A percentile compares a stretch with the other conserved stretches of the same genome.
Conservation (phyloP, 306 rosid species). For the Crotalaria pallida region DNA sequence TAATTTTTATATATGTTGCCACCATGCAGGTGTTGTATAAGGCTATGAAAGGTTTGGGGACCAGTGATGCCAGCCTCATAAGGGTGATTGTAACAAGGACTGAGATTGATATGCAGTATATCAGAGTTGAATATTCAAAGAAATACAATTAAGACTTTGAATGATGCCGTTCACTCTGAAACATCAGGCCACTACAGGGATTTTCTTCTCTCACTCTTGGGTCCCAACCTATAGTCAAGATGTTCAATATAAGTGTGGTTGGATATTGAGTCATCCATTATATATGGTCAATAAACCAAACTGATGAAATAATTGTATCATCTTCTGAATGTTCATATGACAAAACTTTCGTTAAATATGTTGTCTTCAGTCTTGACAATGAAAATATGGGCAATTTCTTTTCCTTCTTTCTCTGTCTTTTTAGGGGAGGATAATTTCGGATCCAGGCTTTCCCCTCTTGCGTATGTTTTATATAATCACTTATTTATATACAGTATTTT, state of each 20-base stretch:
- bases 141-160: slow-evolving; percentile 45
- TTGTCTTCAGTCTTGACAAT: no score
- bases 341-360: no score
- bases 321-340: no score
- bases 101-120: slow-evolving; percentile 70
- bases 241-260: neutral
- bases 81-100: slow-evolving; percentile 66
- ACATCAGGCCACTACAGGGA: slow-evolving; percentile 59
- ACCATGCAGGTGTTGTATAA: slow-evolving; percentile 46
- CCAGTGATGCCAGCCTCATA: slow-evolving; percentile 45
- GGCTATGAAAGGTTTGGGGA: slow-evolving; percentile 74
- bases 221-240: slow-evolving; percentile 39
- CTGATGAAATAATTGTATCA: no score
- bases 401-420: no score
- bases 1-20: neutral
- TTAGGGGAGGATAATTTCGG: no score
- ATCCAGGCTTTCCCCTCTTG: no score
- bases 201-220: slow-evolving; percentile 61
- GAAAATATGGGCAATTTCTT: no score
- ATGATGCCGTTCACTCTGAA: slow-evolving; percentile 67
- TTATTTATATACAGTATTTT: no score
- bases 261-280: no score
- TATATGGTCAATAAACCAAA: no score
- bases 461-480: no score
- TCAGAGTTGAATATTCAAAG: slow-evolving; percentile 51